Conservation (phyloP, 257 asterid species). For the Solanum infundibuliforme region DNA sequence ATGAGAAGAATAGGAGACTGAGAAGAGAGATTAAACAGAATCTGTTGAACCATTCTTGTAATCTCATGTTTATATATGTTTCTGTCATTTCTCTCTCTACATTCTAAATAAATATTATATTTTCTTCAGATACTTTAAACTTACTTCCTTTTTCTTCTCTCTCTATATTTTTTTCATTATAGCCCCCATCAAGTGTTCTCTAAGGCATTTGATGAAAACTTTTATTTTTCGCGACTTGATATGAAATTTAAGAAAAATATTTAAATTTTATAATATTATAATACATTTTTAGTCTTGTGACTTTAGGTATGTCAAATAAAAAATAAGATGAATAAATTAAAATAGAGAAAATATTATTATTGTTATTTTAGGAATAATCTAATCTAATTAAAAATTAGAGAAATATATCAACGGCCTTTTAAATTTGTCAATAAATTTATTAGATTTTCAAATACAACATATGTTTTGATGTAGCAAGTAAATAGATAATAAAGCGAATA, state of each 20-base stretch:
- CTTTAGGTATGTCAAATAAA: accelerated
- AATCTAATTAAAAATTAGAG: background rate
- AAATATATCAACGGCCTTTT: background rate
- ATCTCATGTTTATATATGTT: background rate
- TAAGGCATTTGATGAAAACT: background rate
- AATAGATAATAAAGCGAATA: background rate
- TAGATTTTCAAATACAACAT: background rate
- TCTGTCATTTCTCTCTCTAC: conserved; percentile 1
- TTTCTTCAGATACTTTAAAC: background rate
- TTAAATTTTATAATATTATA: background rate
- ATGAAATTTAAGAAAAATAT: background rate
- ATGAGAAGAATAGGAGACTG: background rate
- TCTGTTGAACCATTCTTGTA: background rate
- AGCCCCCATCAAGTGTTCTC: conserved; percentile 2
- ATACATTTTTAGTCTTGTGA: background rate
- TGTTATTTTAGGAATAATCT: background rate
- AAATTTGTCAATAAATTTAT: background rate
- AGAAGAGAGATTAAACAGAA: background rate
- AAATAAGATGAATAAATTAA: background rate
- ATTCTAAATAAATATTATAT: background rate
- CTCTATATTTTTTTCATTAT: background rate
- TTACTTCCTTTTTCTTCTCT: background rate
- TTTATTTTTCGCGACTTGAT: accelerated
- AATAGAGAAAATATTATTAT: background rate
- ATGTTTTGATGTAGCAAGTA: background rate